Conservation (phyloP, 371 early-diverging fungal genomes). For the Saksenaea oblongispora region DNA sequence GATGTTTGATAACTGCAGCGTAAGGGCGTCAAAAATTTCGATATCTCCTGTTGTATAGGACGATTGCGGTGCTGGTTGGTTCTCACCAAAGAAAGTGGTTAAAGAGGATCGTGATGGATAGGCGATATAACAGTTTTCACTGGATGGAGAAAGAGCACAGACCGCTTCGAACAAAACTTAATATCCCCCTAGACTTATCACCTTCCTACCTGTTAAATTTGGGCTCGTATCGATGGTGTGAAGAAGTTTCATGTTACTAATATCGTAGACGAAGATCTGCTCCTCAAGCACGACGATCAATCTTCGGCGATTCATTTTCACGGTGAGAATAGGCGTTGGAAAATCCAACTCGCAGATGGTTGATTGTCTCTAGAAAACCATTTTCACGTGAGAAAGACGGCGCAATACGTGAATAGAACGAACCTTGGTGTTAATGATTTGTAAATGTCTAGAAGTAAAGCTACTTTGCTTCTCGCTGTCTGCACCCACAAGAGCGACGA, state of each 20-base stretch:
- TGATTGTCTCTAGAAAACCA: slow-evolving; percentile 73
- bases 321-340: slow-evolving; percentile 87
- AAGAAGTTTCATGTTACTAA: slow-evolving; percentile 94
- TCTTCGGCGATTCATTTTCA: slow-evolving; percentile 92
- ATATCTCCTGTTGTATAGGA: slow-evolving; percentile 75
- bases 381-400: not conserved
- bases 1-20: slow-evolving; percentile 85
- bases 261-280: slow-evolving; percentile 88
- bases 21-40: slow-evolving; percentile 84
- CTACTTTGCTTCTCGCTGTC: slow-evolving; percentile 79
- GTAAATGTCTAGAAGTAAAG: slow-evolving; percentile 86
- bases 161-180: slow-evolving; percentile 55
- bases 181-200: too few relatives aligned
- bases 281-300: slow-evolving; percentile 92
- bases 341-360: slow-evolving; percentile 96
- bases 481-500: slow-evolving; percentile 94
- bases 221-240: slow-evolving; percentile 94
- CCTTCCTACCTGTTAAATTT: slow-evolving; percentile 75
- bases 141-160: slow-evolving; percentile 91
- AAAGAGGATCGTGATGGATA: slow-evolving; percentile 79
- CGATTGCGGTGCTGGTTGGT: slow-evolving; percentile 23
- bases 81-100: slow-evolving; percentile 15
- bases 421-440: slow-evolving; percentile 95
- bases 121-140: slow-evolving; percentile 91
- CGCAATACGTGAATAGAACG: not conserved